phyloP scores from a whole-genome alignment of 345 rosid species.

The Eutrema japonicum region DNA sequence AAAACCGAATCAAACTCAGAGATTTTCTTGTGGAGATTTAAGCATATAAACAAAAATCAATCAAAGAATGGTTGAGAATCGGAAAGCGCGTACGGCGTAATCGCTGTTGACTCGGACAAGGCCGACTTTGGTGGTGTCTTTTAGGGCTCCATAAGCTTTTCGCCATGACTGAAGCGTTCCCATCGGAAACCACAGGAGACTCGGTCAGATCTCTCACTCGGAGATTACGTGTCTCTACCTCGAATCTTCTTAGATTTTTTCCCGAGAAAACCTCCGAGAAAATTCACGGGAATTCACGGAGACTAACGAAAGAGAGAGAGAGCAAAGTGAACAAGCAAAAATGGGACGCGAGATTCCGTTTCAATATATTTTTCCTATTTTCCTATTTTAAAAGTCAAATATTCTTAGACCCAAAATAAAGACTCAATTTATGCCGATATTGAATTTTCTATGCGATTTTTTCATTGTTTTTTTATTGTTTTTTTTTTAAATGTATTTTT shows the following conservation, averaged over 20 bases:
- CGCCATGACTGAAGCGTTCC: slow-evolving; percentile 97
- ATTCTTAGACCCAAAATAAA: neutral
- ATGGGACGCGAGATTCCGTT: slow-evolving; percentile 24
- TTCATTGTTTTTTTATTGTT: neutral
- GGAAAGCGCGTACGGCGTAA: slow-evolving; percentile 65
- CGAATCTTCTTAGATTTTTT: slow-evolving; percentile 4
- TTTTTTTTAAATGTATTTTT: too few species aligned
- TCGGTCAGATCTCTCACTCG: slow-evolving; percentile 49
- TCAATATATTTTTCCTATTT: neutral
- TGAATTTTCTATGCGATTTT: neutral
- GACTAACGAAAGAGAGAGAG: slow-evolving; percentile 1
- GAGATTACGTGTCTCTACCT: slow-evolving; percentile 33
- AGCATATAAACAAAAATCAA: neutral
- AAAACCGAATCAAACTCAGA: slow-evolving; percentile 33
- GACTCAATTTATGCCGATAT: slow-evolving; percentile 8
- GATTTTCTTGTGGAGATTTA: neutral
- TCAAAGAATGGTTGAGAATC: neutral
- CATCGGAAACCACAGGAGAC: slow-evolving; percentile 50
- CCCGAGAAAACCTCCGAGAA: slow-evolving; percentile 35
- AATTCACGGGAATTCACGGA: slow-evolving; percentile 30
- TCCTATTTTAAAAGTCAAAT: slow-evolving; percentile 22
- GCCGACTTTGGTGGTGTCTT: slow-evolving; percentile 98
- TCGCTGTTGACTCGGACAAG: slow-evolving; percentile 99
- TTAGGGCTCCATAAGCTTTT: slow-evolving; percentile 93
- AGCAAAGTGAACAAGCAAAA: slow-evolving; percentile 31